Conservation (phyloP, 352 stramenopile species). For the Phytophthora colocasiae region DNA sequence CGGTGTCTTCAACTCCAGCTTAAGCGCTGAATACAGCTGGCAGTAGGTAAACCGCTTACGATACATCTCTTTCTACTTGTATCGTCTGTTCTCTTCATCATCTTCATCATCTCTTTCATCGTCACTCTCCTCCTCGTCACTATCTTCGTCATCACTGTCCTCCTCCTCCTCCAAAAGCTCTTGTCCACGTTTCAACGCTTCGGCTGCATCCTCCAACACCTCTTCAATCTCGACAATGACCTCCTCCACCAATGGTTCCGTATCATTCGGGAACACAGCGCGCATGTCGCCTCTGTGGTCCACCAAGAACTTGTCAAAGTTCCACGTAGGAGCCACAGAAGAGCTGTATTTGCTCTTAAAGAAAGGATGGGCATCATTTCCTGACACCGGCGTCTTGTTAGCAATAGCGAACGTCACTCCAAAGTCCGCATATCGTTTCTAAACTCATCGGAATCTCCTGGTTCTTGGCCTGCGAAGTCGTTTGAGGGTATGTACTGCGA, state of each 20-base stretch:
- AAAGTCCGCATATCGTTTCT: constrained; percentile 51
- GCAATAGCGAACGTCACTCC: constrained; percentile 65
- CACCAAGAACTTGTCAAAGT: constrained; percentile 87
- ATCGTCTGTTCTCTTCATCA: not conserved
- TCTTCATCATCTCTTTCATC: constrained; percentile 5
- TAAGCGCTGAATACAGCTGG: not conserved
- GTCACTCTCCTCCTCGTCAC: constrained; percentile 15
- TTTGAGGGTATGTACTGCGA: constrained; percentile 76
- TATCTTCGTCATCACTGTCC: constrained; percentile 11
- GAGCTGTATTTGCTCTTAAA: constrained; percentile 71
- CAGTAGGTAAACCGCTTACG: too few relatives aligned
- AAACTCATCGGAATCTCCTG: constrained; percentile 53
- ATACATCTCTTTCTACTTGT: constrained; percentile 2
- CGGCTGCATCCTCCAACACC: constrained; percentile 56
- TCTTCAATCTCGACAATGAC: constrained; percentile 74
- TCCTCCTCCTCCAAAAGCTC: constrained; percentile 23
- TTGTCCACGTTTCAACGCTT: constrained; percentile 15
- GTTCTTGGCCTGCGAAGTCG: constrained; percentile 71
- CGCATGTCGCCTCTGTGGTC: constrained; percentile 64
- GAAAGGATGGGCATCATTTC: constrained; percentile 64
- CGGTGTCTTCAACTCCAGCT: constrained; percentile 30
- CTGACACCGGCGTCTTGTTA: constrained; percentile 52
- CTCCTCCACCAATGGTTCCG: constrained; percentile 63
- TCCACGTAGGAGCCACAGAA: constrained; percentile 76
- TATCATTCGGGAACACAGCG: constrained; percentile 80